Percentiles rank a stretch among this genome's conserved stretches.
Evolutionary conservation across 2,329 filamentous ascomycete species (phyloP).

Genomic region (Berkeleyomyces basicola): DNA sequence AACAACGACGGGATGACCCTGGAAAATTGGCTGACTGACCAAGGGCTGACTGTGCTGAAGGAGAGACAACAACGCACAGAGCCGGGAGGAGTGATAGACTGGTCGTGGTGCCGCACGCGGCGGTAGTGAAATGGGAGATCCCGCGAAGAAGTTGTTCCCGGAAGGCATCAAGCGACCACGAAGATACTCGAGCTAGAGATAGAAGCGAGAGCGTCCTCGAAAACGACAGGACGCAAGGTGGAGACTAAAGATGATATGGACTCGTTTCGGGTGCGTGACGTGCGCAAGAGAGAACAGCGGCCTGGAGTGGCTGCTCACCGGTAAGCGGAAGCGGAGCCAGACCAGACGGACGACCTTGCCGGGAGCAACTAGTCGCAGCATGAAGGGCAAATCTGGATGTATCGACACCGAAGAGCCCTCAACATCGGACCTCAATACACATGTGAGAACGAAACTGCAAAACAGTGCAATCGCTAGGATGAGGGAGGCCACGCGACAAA

Average conservation of each 20-base stretch:
- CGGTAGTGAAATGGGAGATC: background rate
- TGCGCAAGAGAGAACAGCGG: background rate
- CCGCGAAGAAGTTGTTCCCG: background rate
- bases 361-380: too few species aligned
- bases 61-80: background rate
- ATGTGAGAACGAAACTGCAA: background rate
- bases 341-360: too few species aligned
- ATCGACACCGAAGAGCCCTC: background rate
- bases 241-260: background rate
- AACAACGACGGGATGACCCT: background rate
- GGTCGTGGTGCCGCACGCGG: background rate
- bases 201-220: background rate
- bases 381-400: too few species aligned
- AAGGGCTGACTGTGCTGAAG: background rate
- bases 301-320: background rate
- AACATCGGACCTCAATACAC: background rate
- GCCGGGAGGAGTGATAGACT: background rate
- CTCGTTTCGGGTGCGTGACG: background rate
- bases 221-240: background rate
- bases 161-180: background rate
- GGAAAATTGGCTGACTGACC: background rate
- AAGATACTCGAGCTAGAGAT: background rate
- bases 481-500: too few species aligned
- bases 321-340: background rate
- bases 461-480: background rate